A percentile compares a stretch with the other conserved stretches of the same genome.
These are phyloP conservation scores for Sideroxylon spinosum DNA, from an alignment of 179 eudicot genomes.

Conservation along the genomic window DNA sequence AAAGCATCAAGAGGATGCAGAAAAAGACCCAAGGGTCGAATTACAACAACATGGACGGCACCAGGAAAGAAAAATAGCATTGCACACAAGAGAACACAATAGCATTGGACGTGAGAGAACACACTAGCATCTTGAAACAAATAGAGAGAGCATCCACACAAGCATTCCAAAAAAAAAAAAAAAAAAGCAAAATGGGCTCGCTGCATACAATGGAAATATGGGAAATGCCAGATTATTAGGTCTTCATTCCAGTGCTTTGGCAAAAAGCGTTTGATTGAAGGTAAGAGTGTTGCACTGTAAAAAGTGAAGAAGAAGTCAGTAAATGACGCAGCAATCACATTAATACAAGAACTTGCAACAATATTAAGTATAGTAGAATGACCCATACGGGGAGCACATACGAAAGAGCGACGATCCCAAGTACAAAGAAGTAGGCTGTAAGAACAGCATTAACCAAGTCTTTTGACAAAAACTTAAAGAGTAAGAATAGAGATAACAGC, in stretches of 20 bases:
- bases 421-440: conserved; percentile 83
- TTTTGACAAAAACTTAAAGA: conserved; percentile 85
- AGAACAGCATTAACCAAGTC: conserved; percentile 93
- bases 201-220: conserved; percentile 65
- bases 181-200: not conserved
- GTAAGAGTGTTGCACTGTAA: conserved; percentile 78
- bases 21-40: too few relatives aligned
- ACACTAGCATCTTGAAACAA: not conserved
- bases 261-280: conserved; percentile 71
- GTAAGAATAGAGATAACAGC: conserved; percentile 84
- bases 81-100: not conserved
- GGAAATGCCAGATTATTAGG: conserved; percentile 74
- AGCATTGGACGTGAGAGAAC: not conserved
- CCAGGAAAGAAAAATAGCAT: too few relatives aligned
- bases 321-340: not conserved
- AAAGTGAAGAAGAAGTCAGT: not conserved
- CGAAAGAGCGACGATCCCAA: conserved; percentile 89
- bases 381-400: conserved; percentile 42
- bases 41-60: too few relatives aligned
- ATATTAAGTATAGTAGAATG: conserved; percentile 12
- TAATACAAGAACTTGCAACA: conserved; percentile 4
- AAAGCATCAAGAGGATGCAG: too few relatives aligned
- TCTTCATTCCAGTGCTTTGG: conserved; percentile 80
- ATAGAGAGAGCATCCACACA: not conserved
- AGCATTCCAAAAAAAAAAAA: not conserved